A percentile compares a stretch with the other conserved stretches of the same genome.
Conservation (phyloP, 371 early-diverging fungal species). For the Rhizopus microsporus region DNA sequence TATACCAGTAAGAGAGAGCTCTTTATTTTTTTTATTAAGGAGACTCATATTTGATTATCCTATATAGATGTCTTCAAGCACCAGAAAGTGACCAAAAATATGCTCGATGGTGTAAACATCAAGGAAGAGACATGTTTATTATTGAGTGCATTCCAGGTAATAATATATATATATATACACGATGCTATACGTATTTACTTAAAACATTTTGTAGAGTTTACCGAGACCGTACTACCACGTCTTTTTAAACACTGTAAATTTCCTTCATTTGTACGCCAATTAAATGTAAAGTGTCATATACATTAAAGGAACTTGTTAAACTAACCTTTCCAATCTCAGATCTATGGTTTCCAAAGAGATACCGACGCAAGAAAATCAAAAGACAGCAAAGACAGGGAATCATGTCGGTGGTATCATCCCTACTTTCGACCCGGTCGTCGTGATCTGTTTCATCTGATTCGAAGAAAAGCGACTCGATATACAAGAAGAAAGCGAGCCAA, state of each 20-base stretch:
- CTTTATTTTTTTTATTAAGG: background rate
- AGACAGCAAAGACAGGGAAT: constrained; percentile 52
- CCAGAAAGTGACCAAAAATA: constrained; percentile 42
- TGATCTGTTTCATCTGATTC: constrained; percentile 50
- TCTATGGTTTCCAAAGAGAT: constrained; percentile 58
- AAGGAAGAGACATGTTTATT: constrained; percentile 52
- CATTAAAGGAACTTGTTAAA: background rate
- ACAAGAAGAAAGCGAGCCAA: constrained; percentile 37
- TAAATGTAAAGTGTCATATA: constrained; percentile 39
- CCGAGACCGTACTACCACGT: constrained; percentile 50
- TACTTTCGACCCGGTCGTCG: constrained; percentile 50
- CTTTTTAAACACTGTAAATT: constrained; percentile 60
- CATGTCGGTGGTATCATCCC: constrained; percentile 55
- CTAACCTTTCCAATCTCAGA: constrained; percentile 23
- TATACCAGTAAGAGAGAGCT: constrained; percentile 38
- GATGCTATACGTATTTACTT: background rate
- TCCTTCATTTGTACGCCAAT: constrained; percentile 57
- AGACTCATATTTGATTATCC: background rate
- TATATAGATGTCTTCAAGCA: constrained; percentile 40
- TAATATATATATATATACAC: background rate
- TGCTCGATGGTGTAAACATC: constrained; percentile 46
- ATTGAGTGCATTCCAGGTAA: constrained; percentile 52
- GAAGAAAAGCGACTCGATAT: constrained; percentile 48
- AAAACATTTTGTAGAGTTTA: constrained; percentile 40
- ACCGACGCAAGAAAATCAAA: constrained; percentile 59